Evolutionary conservation across 2,329 filamentous ascomycete species (phyloP).

Genomic region (Venturia pyrina): DNA sequence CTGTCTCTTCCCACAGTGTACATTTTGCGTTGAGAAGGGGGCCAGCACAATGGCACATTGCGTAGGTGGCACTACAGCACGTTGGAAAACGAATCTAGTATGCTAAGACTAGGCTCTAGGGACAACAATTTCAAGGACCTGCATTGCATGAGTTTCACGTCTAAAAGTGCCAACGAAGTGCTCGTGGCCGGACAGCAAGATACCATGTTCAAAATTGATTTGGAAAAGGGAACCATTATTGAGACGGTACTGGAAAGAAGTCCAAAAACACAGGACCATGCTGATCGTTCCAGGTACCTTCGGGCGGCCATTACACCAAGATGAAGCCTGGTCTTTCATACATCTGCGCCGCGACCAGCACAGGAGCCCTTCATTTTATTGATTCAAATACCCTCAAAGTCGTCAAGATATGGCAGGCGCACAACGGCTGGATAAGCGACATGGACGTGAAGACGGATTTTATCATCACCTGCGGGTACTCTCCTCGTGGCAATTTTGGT

Average conservation of each 20-base stretch:
- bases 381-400: slow-evolving; percentile 69
- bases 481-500: slow-evolving; percentile 65
- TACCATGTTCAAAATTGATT: slow-evolving; percentile 68
- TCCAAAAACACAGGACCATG: slow-evolving; percentile 20
- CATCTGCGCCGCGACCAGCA: slow-evolving; percentile 82
- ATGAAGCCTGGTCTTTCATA: slow-evolving; percentile 82
- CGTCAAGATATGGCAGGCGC: slow-evolving; percentile 81
- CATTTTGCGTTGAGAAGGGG: slow-evolving; percentile 84
- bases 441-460: slow-evolving; percentile 97
- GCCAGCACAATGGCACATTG: slow-evolving; percentile 78
- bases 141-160: slow-evolving; percentile 91
- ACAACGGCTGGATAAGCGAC: slow-evolving; percentile 80
- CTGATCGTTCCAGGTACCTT: slow-evolving; percentile 45
- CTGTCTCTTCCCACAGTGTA: slow-evolving; percentile 70
- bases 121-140: slow-evolving; percentile 73
- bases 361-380: slow-evolving; percentile 74
- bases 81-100: not conserved
- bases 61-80: slow-evolving; percentile 36
- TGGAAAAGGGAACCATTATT: slow-evolving; percentile 42
- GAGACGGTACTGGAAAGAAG: slow-evolving; percentile 27
- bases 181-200: slow-evolving; percentile 80
- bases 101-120: slow-evolving; percentile 29
- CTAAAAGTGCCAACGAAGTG: slow-evolving; percentile 72
- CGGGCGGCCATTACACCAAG: slow-evolving; percentile 71
- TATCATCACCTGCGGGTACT: slow-evolving; percentile 90